Evolutionary conservation across 768 basidiomycete species (phyloP).

Genomic region (Astraeus odoratus): DNA sequence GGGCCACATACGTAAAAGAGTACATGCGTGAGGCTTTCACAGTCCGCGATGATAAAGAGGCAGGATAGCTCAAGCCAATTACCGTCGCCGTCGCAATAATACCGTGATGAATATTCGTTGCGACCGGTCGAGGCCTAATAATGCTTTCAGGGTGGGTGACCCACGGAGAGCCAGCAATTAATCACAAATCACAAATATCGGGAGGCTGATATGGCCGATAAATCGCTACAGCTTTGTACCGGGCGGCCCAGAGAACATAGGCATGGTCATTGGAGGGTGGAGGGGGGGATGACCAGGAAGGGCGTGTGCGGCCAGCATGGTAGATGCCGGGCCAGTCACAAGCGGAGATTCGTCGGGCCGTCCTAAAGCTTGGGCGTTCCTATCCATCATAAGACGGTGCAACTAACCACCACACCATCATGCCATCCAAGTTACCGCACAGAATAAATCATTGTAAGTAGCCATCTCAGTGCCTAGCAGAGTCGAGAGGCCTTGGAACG

Average conservation of each 20-base stretch:
- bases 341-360: conserved; percentile 25
- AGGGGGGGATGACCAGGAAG: conserved; percentile 18
- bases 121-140: too few relatives aligned
- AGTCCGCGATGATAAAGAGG: too few relatives aligned
- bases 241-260: conserved; percentile 22
- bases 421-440: conserved; percentile 5
- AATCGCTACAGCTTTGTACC: conserved; percentile 24
- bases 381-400: conserved; percentile 72
- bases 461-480: too few relatives aligned
- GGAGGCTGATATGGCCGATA: neutral
- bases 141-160: too few relatives aligned
- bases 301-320: conserved; percentile 4
- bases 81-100: too few relatives aligned
- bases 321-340: conserved; percentile 16
- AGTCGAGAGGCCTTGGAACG: too few relatives aligned
- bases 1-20: too few relatives aligned
- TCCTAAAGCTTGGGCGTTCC: conserved; percentile 53
- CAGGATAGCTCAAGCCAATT: too few relatives aligned
- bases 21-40: too few relatives aligned
- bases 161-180: too few relatives aligned
- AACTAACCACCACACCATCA: conserved; percentile 31
- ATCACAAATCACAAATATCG: neutral
- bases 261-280: conserved; percentile 26
- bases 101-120: too few relatives aligned
- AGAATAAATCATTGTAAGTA: too few relatives aligned